phyloP scores from a whole-genome alignment of 495 filamentous ascomycete genomes.

The Talaromyces wortmannii region DNA sequence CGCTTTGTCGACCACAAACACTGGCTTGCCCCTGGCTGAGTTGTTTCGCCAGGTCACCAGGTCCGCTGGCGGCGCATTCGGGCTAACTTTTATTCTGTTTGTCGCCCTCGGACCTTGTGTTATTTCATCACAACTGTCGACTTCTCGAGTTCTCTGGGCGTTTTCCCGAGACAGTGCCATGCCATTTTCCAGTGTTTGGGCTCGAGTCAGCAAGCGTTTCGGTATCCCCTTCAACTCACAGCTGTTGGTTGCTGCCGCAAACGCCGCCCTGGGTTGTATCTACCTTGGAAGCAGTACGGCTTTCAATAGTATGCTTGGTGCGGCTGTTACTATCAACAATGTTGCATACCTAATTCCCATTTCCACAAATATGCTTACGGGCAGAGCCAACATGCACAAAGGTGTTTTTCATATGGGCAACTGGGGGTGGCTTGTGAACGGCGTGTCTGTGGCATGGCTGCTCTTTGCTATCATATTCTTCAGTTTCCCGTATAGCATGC shows the following conservation, averaged over 20 bases:
- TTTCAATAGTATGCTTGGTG: constrained; percentile 32
- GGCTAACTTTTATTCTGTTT: constrained; percentile 19
- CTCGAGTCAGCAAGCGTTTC: constrained; percentile 9
- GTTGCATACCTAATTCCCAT: constrained; percentile 31
- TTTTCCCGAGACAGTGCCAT: constrained; percentile 33
- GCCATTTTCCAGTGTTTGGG: constrained; percentile 15
- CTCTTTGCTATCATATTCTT: constrained; percentile 54
- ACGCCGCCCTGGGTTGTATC: constrained; percentile 26
- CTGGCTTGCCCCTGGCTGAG: constrained; percentile 21
- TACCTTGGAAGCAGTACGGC: constrained; percentile 32
- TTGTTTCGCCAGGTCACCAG: constrained; percentile 26
- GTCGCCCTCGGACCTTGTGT: constrained; percentile 22
- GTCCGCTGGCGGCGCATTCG: constrained; percentile 21
- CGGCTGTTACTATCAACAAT: constrained; percentile 29
- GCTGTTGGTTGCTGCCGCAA: constrained; percentile 40
- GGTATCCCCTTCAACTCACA: constrained; percentile 49
- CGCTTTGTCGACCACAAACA: constrained; percentile 15
- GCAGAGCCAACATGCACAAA: constrained; percentile 27
- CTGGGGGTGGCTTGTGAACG: constrained; percentile 22
- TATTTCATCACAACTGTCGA: constrained; percentile 20
- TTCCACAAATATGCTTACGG: constrained; percentile 17
- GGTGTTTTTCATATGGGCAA: constrained; percentile 34
- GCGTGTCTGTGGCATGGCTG: constrained; percentile 25
- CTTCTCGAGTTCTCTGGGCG: constrained; percentile 36
- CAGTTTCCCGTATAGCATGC: constrained; percentile 61